These are phyloP conservation scores for Termitomyces sp. DNA, from an alignment of 768 basidiomycete genomes.

Conservation along the genomic window DNA sequence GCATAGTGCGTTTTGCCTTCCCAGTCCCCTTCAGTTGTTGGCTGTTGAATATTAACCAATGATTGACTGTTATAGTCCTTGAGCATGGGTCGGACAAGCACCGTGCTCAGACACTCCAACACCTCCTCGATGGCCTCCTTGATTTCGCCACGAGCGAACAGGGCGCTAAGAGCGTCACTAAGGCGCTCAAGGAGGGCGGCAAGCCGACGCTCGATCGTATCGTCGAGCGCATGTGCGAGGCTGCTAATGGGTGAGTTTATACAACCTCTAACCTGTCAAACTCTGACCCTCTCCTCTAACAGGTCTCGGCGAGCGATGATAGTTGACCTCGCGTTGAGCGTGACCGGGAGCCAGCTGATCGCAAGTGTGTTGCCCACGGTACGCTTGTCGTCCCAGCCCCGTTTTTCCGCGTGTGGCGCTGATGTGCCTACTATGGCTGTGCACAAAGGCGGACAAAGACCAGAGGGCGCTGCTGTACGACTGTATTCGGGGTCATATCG, in stretches of 20 bases:
- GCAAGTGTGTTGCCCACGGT: slow-evolving; percentile 77
- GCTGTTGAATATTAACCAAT: not conserved
- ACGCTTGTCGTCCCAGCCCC: slow-evolving; percentile 17
- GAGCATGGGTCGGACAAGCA: slow-evolving; percentile 81
- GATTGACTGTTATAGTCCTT: slow-evolving; percentile 37
- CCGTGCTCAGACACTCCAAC: slow-evolving; percentile 73
- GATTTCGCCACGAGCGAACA: slow-evolving; percentile 81
- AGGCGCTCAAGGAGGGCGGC: slow-evolving; percentile 82
- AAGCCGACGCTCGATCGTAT: slow-evolving; percentile 70
- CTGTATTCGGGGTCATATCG: slow-evolving; percentile 82
- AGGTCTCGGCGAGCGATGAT: slow-evolving; percentile 73
- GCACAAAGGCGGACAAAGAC: slow-evolving; percentile 71
- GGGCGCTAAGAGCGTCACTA: slow-evolving; percentile 83
- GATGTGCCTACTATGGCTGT: not conserved
- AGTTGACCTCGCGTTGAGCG: slow-evolving; percentile 79
- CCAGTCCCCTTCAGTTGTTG: not conserved
- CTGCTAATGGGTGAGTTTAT: slow-evolving; percentile 77
- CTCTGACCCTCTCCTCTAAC: too few species aligned
- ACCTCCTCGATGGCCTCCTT: slow-evolving; percentile 68
- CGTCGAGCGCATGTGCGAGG: slow-evolving; percentile 80
- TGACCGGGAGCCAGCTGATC: slow-evolving; percentile 82
- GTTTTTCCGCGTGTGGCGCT: not conserved
- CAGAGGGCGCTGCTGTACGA: slow-evolving; percentile 80
- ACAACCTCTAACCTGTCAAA: too few species aligned
- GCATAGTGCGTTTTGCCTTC: slow-evolving; percentile 52